Conservation (phyloP, 108 stramenopile genomes). For the Stephanodiscus minutulus region DNA sequence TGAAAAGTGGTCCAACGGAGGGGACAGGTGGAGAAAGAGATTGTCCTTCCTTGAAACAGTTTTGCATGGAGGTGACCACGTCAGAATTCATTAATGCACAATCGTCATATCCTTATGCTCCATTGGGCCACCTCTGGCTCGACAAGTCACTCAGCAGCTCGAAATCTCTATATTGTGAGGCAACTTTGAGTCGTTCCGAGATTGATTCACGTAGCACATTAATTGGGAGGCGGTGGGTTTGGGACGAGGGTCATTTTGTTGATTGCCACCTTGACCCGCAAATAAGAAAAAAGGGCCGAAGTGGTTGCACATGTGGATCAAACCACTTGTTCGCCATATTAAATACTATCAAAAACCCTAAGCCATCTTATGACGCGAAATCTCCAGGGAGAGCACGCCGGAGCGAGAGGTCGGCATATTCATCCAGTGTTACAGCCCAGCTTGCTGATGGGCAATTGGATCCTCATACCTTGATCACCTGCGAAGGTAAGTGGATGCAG, state of each 20-base stretch:
- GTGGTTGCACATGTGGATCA: conserved; percentile 34
- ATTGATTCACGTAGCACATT: conserved; percentile 29
- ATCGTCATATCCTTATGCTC: conserved; percentile 28
- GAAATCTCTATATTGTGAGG: conserved; percentile 1
- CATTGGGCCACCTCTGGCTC: conserved; percentile 41
- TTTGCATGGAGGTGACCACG: not conserved
- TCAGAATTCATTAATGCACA: not conserved
- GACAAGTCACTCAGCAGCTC: conserved; percentile 18
- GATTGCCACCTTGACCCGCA: conserved; percentile 25
- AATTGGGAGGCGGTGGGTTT: conserved; percentile 41
- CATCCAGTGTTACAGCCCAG: conserved; percentile 27
- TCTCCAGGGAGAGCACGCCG: conserved; percentile 17
- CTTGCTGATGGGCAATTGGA: conserved; percentile 37
- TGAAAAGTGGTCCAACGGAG: not conserved
- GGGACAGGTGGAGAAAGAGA: not conserved
- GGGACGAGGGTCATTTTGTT: conserved; percentile 47
- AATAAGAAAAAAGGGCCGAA: not conserved
- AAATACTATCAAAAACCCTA: conserved; percentile 5
- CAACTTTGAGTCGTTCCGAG: conserved; percentile 2
- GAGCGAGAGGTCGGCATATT: conserved; percentile 30
- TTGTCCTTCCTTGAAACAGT: not conserved
- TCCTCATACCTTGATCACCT: conserved; percentile 47
- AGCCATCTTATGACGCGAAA: conserved; percentile 8
- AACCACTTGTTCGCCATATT: conserved; percentile 9
- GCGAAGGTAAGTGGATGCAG: conserved; percentile 17